Base-by-base conservation (phyloP, 108 stramenopile species). In the Conticribra weissflogii region DNA sequence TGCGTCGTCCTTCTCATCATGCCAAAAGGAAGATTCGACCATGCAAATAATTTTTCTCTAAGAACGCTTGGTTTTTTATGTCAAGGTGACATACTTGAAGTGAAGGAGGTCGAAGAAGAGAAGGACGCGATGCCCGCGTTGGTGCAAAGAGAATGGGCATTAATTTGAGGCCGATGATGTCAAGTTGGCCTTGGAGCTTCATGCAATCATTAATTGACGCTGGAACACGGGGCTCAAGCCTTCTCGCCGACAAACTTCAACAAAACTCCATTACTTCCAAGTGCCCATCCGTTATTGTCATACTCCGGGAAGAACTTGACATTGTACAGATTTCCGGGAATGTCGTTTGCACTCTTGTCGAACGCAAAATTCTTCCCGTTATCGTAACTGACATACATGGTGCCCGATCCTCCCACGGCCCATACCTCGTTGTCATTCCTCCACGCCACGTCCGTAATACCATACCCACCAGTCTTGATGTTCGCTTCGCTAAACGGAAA, bases 391-490 rank as follows among this genome's bases (percentile, higher is more conserved):
- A 92, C 90, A 76, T 86, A 98, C 87, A 98, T 95, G 58, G 93
- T 95, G 60, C 96, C 96, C 52, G 91, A 92, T 14, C 97, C 97
- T 49, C 97, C 97, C 18, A 97, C 96, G 61, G 96, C 96, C 97
- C 97, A 98, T 12, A 95, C 96, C 81, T 98, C 96, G 29, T 94
- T 71, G 14, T 85, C 83, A 54, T 81, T 79, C 63, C 92, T 83
- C 93, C 94, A 98, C n/a, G 92, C 92, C 2, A 95, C 92, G 76
- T 98, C 97, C 2, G 97, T 94, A 68, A 98, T 96, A 59, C 97
- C 97, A 74, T 97, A 98, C 59, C 97, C 97, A 28, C 97, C 97
- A 31, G 96, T 95, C 76, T 97, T 96, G 83, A 98, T 95, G 55
- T 94, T 87, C 25, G 92, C 88, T 72, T 94, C 94, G 9, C 69